Conservation (phyloP, 169 alveolate species). For the Plasmodium fragile region DNA sequence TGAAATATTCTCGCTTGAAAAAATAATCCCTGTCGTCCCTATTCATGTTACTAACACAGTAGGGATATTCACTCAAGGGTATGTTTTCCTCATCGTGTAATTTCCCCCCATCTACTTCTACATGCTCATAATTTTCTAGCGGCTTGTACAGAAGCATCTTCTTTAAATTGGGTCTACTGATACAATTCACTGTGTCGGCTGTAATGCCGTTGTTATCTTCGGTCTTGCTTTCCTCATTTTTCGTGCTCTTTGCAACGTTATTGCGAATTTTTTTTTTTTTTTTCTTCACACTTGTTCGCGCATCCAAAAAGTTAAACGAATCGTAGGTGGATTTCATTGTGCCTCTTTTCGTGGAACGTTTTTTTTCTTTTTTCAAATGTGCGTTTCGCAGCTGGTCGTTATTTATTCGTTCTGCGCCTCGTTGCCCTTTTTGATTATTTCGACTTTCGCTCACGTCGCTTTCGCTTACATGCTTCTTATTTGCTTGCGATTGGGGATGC, state of each 20-base stretch:
- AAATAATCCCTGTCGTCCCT: conserved; percentile 20
- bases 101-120: conserved; percentile 11
- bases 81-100: not conserved
- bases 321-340: conserved; percentile 21
- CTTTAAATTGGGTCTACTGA: conserved; percentile 69
- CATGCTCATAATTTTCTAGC: conserved; percentile 48
- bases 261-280: conserved; percentile 21
- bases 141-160: conserved; percentile 64
- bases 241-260: not conserved
- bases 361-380: conserved; percentile 20
- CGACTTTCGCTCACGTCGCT: not conserved
- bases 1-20: conserved; percentile 47
- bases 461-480: not conserved
- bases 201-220: not conserved
- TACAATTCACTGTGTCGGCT: conserved; percentile 21
- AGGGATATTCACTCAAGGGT: not conserved
- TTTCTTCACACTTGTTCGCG: conserved; percentile 5
- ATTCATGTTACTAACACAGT: conserved; percentile 12
- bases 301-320: conserved; percentile 41
- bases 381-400: conserved; percentile 2
- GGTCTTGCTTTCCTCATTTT: not conserved
- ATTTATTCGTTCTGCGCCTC: not conserved
- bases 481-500: not conserved
- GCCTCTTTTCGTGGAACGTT: not conserved
- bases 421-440: not conserved